These are phyloP conservation scores for Phoma sp. DNA, from an alignment of 2,329 filamentous ascomycete genomes.

Conservation along the genomic window DNA sequence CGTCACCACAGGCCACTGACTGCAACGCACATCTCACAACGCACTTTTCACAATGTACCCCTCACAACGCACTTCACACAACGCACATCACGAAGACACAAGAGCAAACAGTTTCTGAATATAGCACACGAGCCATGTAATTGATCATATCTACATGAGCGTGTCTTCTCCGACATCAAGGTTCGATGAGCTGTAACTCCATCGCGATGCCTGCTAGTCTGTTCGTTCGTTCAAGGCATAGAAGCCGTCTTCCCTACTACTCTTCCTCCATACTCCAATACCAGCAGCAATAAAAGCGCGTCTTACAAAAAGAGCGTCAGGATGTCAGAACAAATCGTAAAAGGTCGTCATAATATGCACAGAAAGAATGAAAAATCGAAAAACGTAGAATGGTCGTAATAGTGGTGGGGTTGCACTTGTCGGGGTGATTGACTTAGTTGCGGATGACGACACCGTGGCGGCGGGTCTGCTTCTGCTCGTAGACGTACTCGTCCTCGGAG, in stretches of 20 bases:
- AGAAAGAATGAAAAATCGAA: constrained; percentile 30
- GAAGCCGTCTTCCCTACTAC: constrained; percentile 11
- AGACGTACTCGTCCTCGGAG: constrained; percentile 67
- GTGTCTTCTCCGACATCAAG: constrained; percentile 20
- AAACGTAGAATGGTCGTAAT: constrained; percentile 22
- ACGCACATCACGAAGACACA: background rate
- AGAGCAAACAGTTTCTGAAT: background rate
- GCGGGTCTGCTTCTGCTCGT: constrained; percentile 59
- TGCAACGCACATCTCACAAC: too few species aligned
- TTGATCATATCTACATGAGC: constrained; percentile 25
- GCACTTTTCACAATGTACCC: too few species aligned
- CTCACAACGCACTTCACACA: too few species aligned
- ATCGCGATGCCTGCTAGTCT: constrained; percentile 18
- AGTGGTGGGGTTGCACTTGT: constrained; percentile 9
- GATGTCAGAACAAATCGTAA: constrained; percentile 26
- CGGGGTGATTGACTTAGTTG: constrained; percentile 24
- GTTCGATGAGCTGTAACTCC: constrained; percentile 12
- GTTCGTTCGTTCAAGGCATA: constrained; percentile 7
- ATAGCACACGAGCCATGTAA: constrained; percentile 15
- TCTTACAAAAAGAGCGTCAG: constrained; percentile 17
- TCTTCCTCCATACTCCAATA: constrained; percentile 15
- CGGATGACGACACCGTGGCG: constrained; percentile 57
- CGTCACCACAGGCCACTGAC: too few species aligned
- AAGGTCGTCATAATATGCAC: constrained; percentile 37
- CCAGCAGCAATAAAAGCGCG: constrained; percentile 20